Evolutionary conservation across 495 filamentous ascomycete genomes (phyloP), one percentile per base, ranked within the genome.

Genomic region (Penicillium paradoxum): DNA sequence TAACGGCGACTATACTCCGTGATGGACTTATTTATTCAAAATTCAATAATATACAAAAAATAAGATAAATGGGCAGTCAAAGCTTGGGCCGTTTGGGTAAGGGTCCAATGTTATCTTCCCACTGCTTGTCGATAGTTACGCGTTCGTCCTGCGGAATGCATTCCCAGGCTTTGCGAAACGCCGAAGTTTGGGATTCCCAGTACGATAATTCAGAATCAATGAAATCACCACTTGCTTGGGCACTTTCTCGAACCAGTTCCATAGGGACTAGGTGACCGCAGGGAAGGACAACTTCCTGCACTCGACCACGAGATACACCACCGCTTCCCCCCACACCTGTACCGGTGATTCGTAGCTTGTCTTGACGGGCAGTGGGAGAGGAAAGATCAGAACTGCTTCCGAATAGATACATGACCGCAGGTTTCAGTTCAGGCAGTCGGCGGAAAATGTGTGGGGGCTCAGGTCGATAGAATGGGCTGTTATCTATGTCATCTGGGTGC

Each of bases 381-480:
- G 79, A 81, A 17, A 90, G 65, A 1, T 72, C 52, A 9, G 77
- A n/a, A 83, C 5, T 66, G 56, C 13, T 58, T n/a, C 87, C 90
- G 65, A 88, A 88, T 15, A 93, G 60, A 69, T 85, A 95, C 18
- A 93, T 65, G 5, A 84, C 80, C 6, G 77, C 77, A 0, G 89
- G 88, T 6, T 82, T 77, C 19, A 96, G 56, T 45, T 76, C 57
- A 0, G 79, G 78, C 3, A 96, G 73, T 30, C 77, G 68, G 11
- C 68, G 54, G 30, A 84, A 82, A 18, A 81, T 81, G 18, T 59
- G 55, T 14, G 67, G 57, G 5, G 82, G 78, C 55, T 90, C 89
- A 27, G 86, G 72, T 8, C 83, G 75, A 71, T 89, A 88, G 66
- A 89, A 86, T 4, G 78, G 79, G 43, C 71, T 74, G 5, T 55